Percentiles rank a stretch among this genome's conserved stretches.
Evolutionary conservation across 2,329 filamentous ascomycete genomes (phyloP).

Genomic region (Fusarium chaquense): DNA sequence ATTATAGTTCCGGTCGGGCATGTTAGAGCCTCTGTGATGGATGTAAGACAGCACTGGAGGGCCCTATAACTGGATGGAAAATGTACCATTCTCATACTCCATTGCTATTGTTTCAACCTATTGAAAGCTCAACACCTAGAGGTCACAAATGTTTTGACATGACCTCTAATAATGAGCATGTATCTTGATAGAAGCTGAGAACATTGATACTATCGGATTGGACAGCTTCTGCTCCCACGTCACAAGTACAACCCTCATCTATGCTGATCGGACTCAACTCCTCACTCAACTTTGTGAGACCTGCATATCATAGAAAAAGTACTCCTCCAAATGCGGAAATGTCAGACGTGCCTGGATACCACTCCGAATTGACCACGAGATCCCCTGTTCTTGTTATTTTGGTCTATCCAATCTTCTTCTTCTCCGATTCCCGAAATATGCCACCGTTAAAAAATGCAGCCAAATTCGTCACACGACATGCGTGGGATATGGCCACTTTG

Average conservation of each 20-base stretch:
- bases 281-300: not conserved
- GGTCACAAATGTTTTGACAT: not conserved
- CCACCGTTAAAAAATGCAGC: not conserved
- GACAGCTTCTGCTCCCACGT: not conserved
- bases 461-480: constrained; percentile 12
- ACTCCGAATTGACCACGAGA: constrained; percentile 4
- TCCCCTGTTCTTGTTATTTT: not conserved
- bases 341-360: constrained; percentile 27
- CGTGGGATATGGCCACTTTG: constrained; percentile 28
- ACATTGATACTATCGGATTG: not conserved
- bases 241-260: not conserved
- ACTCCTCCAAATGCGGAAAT: constrained; percentile 32
- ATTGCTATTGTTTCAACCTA: not conserved
- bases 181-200: not conserved
- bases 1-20: not conserved
- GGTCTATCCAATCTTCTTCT: not conserved
- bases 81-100: not conserved
- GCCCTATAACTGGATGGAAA: not conserved
- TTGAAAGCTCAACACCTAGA: not conserved
- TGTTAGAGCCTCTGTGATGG: not conserved
- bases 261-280: not conserved
- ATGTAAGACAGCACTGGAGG: not conserved
- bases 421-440: constrained; percentile 10
- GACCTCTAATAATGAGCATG: not conserved
- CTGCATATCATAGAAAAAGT: not conserved